These are phyloP conservation scores for Colletotrichum filicis DNA, from an alignment of 2,329 filamentous ascomycete genomes.

Conservation along the genomic window DNA sequence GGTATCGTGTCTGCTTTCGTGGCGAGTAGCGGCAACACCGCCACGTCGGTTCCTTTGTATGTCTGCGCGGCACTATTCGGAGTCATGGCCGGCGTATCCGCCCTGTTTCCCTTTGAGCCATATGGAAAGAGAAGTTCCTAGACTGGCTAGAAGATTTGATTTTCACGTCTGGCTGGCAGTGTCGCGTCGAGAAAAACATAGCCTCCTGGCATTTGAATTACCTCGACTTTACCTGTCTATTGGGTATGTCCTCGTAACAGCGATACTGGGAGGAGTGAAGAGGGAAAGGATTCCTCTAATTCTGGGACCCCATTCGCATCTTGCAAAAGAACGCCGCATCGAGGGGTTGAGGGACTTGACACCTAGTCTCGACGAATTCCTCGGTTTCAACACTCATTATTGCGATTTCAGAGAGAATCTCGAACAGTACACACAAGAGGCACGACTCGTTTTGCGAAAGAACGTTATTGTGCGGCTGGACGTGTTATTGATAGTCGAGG, in stretches of 20 bases:
- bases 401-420: background rate
- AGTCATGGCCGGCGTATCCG: slow-evolving; percentile 67
- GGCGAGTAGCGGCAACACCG: slow-evolving; percentile 69
- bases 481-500: background rate
- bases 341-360: no score
- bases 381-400: background rate
- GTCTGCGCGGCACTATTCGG: slow-evolving; percentile 75
- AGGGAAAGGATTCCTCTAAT: no score
- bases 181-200: background rate
- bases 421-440: background rate
- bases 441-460: background rate
- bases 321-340: no score
- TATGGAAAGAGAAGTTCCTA: slow-evolving; percentile 65
- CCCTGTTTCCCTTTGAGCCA: slow-evolving; percentile 74
- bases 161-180: background rate
- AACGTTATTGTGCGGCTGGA: background rate
- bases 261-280: no score
- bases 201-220: no score
- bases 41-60: slow-evolving; percentile 73
- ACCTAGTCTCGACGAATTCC: no score
- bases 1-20: slow-evolving; percentile 78
- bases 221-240: no score
- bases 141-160: background rate
- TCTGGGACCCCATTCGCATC: no score
- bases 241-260: no score